Base-by-base conservation (phyloP, 805 yeast species). In the Starmerella vitae region DNA sequence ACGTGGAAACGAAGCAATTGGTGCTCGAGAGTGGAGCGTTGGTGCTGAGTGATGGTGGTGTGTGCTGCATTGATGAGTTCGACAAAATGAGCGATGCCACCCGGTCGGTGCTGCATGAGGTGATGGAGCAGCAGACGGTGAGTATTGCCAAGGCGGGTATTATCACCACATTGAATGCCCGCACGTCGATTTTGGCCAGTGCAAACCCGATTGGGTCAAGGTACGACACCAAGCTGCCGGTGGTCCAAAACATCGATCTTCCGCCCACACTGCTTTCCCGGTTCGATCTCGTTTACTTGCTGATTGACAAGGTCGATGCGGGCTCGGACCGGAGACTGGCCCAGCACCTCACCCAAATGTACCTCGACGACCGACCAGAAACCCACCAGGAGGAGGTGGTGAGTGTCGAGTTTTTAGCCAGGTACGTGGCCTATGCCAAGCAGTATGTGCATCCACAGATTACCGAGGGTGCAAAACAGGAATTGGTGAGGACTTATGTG, bases 71-170 rank as follows among this genome's bases (percentile, higher is more conserved):
- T 57, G 98, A 91, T 66, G 98, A 91, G 66, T 91, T 88, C 56
- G 98, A 91, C 63, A 91, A 91, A 62, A 91, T 91, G 98, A 72
- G 79, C 39, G 97, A 91, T 50, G 64, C 93, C 2, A 88, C 97
- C 0, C 68, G 97, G 54, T 84, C 95, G 7, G 97, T 91, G 9
- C 65, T 91, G 38, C 98, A 91, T 58, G 98, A 91, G 67, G 98
- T 91, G 9, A 91, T 91, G 98, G 98, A 91, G 64, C 98, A 91
- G 59, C 98, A 91, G 60, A 91, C 98, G 1, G 91, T 91, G 32
- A 85, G 96, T 8, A 84, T 91, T 54, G 98, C 98, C 24, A 91
- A 91, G 55, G 98, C 98, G 1, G 98, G 98, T 44, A 91, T 91
- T 55, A 91, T 91, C 53, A 91, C 98, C 5, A 91, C 97, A 0